A percentile compares a stretch with the other conserved stretches of the same genome.
Conservation (phyloP, 352 stramenopile species). For the Globisporangium barbulae region DNA sequence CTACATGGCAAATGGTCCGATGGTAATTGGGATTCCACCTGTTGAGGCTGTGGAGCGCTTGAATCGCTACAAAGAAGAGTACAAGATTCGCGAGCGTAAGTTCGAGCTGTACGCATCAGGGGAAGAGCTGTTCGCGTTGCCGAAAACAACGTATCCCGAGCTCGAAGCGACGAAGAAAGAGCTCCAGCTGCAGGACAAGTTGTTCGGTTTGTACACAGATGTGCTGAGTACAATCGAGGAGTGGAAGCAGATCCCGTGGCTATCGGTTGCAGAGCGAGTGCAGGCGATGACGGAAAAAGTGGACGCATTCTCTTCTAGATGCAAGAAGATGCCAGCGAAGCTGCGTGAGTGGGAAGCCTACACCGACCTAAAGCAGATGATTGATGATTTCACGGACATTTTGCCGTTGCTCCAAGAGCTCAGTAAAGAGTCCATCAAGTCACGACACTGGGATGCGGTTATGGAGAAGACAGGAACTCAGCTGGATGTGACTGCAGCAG, state of each 20-base stretch:
- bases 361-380: conserved; percentile 95
- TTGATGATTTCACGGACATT: conserved; percentile 97
- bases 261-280: conserved; percentile 91
- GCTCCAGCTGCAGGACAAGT: conserved; percentile 90
- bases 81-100: conserved; percentile 97
- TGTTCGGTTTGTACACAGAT: conserved; percentile 97
- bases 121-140: conserved; percentile 97
- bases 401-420: conserved; percentile 95
- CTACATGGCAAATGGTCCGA: conserved; percentile 95
- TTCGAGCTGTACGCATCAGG: conserved; percentile 95
- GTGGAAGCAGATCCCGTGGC: conserved; percentile 97
- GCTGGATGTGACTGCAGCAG: conserved; percentile 91
- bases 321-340: conserved; percentile 97
- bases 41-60: conserved; percentile 96
- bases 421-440: conserved; percentile 95
- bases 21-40: conserved; percentile 96
- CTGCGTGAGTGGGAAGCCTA: conserved; percentile 97
- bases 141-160: conserved; percentile 95
- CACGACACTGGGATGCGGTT: conserved; percentile 97
- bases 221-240: conserved; percentile 96
- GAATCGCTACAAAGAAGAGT: conserved; percentile 97
- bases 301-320: conserved; percentile 93
- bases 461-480: conserved; percentile 92
- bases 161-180: conserved; percentile 98
- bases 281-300: conserved; percentile 97